A percentile compares a stretch with the other conserved stretches of the same genome.
These are phyloP conservation scores for Crepidotus variabilis DNA, from an alignment of 768 basidiomycete species.

Conservation along the genomic window DNA sequence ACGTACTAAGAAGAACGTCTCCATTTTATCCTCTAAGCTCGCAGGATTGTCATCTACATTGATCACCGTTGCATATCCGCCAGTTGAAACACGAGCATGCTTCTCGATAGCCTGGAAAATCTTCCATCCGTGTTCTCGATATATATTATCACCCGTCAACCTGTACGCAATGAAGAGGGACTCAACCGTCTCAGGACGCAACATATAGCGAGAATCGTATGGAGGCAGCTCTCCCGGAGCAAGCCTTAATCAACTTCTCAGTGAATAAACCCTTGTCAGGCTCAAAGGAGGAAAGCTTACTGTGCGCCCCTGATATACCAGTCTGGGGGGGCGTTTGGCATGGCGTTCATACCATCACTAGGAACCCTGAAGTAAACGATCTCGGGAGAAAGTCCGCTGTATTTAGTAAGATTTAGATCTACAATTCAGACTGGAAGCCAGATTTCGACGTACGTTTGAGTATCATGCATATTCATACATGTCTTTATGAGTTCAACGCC, in stretches of 20 bases:
- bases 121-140: constrained; percentile 81
- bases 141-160: constrained; percentile 79
- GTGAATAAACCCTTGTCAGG: neutral
- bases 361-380: constrained; percentile 81
- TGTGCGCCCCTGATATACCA: constrained; percentile 91
- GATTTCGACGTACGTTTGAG: constrained; percentile 61
- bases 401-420: neutral
- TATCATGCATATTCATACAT: constrained; percentile 84
- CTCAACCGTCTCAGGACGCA: constrained; percentile 93
- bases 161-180: constrained; percentile 90
- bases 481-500: constrained; percentile 82
- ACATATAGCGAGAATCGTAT: constrained; percentile 90
- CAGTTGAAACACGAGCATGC: constrained; percentile 71
- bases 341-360: constrained; percentile 47
- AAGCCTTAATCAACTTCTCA: constrained; percentile 16
- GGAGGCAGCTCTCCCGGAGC: constrained; percentile 36
- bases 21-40: constrained; percentile 84
- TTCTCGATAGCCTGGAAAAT: constrained; percentile 89
- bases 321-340: constrained; percentile 47
- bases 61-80: constrained; percentile 80
- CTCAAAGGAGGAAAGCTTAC: constrained; percentile 30
- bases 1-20: constrained; percentile 87
- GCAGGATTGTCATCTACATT: constrained; percentile 80
- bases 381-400: constrained; percentile 82
- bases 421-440: neutral